Evolutionary conservation across 305 asterid genomes (phyloP).

Genomic region (Fraxinus latifolia): DNA sequence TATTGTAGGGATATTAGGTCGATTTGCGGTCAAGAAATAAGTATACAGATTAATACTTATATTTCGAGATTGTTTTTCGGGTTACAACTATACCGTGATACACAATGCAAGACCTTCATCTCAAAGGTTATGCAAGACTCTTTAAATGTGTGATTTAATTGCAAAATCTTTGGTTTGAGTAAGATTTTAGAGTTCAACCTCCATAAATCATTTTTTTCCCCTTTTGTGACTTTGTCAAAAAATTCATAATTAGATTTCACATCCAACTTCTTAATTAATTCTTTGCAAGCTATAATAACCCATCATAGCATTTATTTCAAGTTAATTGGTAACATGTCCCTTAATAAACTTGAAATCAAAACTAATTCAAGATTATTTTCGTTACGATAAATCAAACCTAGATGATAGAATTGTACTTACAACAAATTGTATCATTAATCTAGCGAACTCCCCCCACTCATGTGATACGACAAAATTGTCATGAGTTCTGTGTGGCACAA

Average conservation of each 20-base stretch:
- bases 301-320: slow-evolving; percentile 2
- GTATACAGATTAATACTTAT: neutral
- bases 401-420: neutral
- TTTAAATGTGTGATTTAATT: neutral
- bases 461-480: neutral
- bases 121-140: neutral
- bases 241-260: neutral
- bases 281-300: neutral
- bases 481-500: neutral
- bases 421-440: neutral
- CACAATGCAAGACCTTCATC: neutral
- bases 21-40: neutral
- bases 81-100: neutral
- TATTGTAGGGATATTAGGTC: neutral
- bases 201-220: neutral
- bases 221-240: neutral
- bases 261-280: neutral
- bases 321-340: neutral
- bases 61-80: neutral
- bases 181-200: neutral
- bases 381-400: neutral
- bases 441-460: neutral
- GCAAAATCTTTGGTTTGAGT: neutral
- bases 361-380: neutral
- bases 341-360: neutral